Percentiles rank a stretch among this genome's conserved stretches.
These are phyloP conservation scores for Casaregolazyma lundiana DNA, from an alignment of 1,139 yeast genomes.

Conservation along the genomic window DNA sequence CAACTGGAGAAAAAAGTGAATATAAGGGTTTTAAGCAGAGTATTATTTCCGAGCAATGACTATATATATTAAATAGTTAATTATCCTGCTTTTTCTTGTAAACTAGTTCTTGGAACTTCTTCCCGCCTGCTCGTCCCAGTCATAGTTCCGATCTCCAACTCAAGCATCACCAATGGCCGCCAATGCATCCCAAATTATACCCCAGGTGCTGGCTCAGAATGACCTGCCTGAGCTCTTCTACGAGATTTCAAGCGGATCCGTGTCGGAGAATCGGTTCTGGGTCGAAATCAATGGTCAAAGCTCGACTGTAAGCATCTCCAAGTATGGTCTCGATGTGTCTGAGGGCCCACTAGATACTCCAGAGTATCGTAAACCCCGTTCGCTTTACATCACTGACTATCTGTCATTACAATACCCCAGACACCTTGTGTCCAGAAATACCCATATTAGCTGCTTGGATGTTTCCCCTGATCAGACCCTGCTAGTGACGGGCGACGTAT, in stretches of 20 bases:
- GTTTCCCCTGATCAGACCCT: conserved; percentile 32
- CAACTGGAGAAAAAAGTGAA: too few relatives aligned
- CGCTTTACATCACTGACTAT: neutral
- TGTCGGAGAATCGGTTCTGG: conserved; percentile 8
- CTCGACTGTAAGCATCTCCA: conserved; percentile 1
- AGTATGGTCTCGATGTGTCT: conserved; percentile 2
- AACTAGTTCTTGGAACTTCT: too few relatives aligned
- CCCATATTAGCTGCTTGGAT: conserved; percentile 32
- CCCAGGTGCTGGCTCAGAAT: neutral
- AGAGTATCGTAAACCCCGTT: neutral
- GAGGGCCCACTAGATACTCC: conserved; percentile 1
- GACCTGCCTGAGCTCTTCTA: conserved; percentile 3
- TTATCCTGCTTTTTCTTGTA: too few relatives aligned
- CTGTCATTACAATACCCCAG: neutral
- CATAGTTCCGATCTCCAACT: too few relatives aligned
- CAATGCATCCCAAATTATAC: neutral
- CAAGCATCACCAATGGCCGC: neutral
- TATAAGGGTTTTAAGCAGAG: too few relatives aligned
- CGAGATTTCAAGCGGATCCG: conserved; percentile 1
- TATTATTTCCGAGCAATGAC: too few relatives aligned
- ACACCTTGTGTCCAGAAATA: neutral
- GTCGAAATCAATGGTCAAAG: conserved; percentile 3
- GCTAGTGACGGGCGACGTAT: conserved; percentile 41
- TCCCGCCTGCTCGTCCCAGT: too few relatives aligned
- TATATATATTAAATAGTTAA: too few relatives aligned